Base-by-base conservation (phyloP, 2,329 filamentous ascomycete genomes). In the Cordyceps sp. region DNA sequence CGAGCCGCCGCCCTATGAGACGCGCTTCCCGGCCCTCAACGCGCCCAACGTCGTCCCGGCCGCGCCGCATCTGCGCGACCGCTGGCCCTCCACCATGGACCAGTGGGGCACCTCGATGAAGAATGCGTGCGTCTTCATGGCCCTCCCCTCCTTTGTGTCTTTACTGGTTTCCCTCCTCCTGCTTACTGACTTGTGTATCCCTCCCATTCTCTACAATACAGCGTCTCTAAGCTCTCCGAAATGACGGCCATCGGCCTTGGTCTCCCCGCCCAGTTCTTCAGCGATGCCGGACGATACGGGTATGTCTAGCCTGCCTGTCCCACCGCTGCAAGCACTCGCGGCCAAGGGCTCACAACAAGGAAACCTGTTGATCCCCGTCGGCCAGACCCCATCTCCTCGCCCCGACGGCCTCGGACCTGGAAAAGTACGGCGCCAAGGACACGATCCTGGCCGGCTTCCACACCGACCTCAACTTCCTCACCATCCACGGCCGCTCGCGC, bases 401-500 rank as follows among this genome's bases (percentile, higher is more conserved):
- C 1, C 69, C 69, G 1, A 74, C 69, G 2, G 67, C 69, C 1
- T 73, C 69, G 0, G 66, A 74, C 44, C 61, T 74, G 10, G 33
- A 39, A 10, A 67, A 62, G 36, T 69, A 72, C 52, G 65, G 64
- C 29, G 30, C 48, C 4, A 53, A 58, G 31, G 61, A 72, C 53
- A 73, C 67, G 31, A 73, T 74, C 43, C 61, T 74, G 13, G 69
- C 69, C 13, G 69, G 69, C 25, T 74, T 74, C 55, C 69, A 74
- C 49, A 73, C 69, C 1, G 69, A 74, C 44, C 65, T 74, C 36
- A 74, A 74, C 58, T 74, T 73, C 47, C 58, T 74, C 32, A 74
- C 69, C 40, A 74, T 74, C 50, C 69, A 74, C 54, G 69, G 69
- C 35, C 69, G 69, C 40, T 71, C 66, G 20, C 66, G 69, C 36